phyloP scores from a whole-genome alignment of 176 grass and related monocot species.

The Thinopyrum elongatum region DNA sequence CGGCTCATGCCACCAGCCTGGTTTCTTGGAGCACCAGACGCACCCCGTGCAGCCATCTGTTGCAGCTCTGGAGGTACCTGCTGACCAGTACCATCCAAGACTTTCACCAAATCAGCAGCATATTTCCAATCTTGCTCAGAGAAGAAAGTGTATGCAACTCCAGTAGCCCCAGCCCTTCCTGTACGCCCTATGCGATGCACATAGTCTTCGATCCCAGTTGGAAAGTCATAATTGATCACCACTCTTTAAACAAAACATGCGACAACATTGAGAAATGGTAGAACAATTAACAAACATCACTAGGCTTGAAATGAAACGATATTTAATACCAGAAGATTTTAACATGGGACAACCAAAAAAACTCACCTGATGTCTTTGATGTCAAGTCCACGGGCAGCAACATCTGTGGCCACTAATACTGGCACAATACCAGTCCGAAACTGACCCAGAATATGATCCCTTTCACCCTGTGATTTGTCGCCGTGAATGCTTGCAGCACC shows the following conservation, averaged over 20 bases:
- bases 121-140: constrained; percentile 90
- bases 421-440: constrained; percentile 77
- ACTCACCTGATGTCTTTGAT: constrained; percentile 88
- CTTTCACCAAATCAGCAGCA: constrained; percentile 87
- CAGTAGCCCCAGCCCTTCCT: constrained; percentile 90
- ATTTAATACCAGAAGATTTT: constrained; percentile 19
- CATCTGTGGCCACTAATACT: constrained; percentile 97
- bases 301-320: neutral
- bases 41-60: constrained; percentile 69
- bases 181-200: constrained; percentile 96
- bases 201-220: constrained; percentile 91
- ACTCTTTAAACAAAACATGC: constrained; percentile 55
- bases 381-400: constrained; percentile 94
- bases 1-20: constrained; percentile 54
- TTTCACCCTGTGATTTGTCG: constrained; percentile 88
- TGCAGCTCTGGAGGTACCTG: constrained; percentile 80
- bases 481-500: constrained; percentile 86
- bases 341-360: constrained; percentile 20
- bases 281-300: neutral
- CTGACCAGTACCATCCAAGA: constrained; percentile 92
- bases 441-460: constrained; percentile 88
- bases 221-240: constrained; percentile 98
- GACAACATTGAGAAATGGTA: constrained; percentile 19
- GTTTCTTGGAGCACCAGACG: constrained; percentile 37
- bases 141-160: constrained; percentile 87